Evolutionary conservation across 23 red algal genomes (phyloP).

Genomic region (Cyanidioschyzon merolae): DNA sequence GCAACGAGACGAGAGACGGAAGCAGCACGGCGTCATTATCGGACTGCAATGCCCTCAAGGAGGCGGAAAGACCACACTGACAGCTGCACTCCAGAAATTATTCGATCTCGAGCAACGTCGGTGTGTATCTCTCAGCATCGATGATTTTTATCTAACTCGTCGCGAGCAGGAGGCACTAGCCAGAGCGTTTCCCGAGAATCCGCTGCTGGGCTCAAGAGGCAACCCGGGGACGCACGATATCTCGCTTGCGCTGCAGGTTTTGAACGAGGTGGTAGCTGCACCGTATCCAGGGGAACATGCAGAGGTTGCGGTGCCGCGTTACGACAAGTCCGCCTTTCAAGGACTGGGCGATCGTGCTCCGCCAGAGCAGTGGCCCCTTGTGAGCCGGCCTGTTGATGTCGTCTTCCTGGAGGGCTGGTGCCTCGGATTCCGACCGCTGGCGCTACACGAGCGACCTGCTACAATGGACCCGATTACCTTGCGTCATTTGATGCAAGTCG

Average conservation of each 20-base stretch:
- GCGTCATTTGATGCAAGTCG: constrained; percentile 36
- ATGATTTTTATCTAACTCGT: constrained; percentile 92
- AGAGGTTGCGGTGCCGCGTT: constrained; percentile 47
- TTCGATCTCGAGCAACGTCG: constrained; percentile 19
- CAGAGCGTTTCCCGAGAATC: constrained; percentile 28
- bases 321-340: constrained; percentile 76
- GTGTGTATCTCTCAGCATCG: constrained; percentile 54
- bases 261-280: constrained; percentile 31
- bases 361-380: constrained; percentile 29
- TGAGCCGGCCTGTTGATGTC: constrained; percentile 37
- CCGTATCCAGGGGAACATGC: neutral
- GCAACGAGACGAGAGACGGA: neutral
- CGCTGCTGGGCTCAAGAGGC: constrained; percentile 61
- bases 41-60: constrained; percentile 92
- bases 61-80: constrained; percentile 95
- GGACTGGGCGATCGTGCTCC: constrained; percentile 81
- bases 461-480: neutral
- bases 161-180: constrained; percentile 60
- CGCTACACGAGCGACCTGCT: neutral
- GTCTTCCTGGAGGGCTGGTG: constrained; percentile 93
- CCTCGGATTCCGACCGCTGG: constrained; percentile 33
- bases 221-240: constrained; percentile 92
- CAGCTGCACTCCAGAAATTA: constrained; percentile 36
- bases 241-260: constrained; percentile 21
- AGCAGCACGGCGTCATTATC: constrained; percentile 39